phyloP scores from a whole-genome alignment of 2,329 filamentous ascomycete species.

The Lojkania enalia region DNA sequence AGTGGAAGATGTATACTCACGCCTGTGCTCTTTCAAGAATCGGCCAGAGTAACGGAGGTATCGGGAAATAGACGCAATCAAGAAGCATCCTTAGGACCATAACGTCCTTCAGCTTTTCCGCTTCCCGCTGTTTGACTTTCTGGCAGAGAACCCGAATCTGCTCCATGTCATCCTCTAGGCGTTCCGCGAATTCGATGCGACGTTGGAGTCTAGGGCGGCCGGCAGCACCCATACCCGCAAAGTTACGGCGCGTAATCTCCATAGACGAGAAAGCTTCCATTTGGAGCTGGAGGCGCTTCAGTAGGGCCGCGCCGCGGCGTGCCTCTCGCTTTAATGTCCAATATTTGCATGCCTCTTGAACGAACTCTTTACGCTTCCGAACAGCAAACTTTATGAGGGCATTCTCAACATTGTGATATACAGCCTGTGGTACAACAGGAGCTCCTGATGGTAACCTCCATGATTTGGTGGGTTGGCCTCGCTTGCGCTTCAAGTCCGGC shows the following conservation, averaged over 20 bases:
- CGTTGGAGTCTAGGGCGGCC: slow-evolving; percentile 77
- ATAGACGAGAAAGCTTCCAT: slow-evolving; percentile 97
- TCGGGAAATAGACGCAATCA: slow-evolving; percentile 89
- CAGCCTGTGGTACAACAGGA: slow-evolving; percentile 86
- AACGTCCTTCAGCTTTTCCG: slow-evolving; percentile 73
- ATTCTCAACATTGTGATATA: slow-evolving; percentile 83
- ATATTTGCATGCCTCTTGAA: slow-evolving; percentile 91
- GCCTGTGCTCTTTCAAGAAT: slow-evolving; percentile 77
- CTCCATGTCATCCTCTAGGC: slow-evolving; percentile 74
- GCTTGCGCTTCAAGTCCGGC: slow-evolving; percentile 60
- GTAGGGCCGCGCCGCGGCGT: slow-evolving; percentile 82
- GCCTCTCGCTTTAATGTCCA: slow-evolving; percentile 97
- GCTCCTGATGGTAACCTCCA: slow-evolving; percentile 96
- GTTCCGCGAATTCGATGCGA: slow-evolving; percentile 85
- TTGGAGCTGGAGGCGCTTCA: slow-evolving; percentile 91
- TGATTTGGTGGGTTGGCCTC: slow-evolving; percentile 61
- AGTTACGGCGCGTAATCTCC: slow-evolving; percentile 94
- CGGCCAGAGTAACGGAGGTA: slow-evolving; percentile 73
- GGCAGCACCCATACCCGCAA: slow-evolving; percentile 87
- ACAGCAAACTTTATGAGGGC: slow-evolving; percentile 82
- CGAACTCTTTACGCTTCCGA: slow-evolving; percentile 86
- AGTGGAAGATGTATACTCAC: too few species aligned
- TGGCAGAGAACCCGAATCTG: slow-evolving; percentile 72
- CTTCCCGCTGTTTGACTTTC: slow-evolving; percentile 74
- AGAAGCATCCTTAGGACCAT: slow-evolving; percentile 78